Evolutionary conservation across 2,329 filamentous ascomycete genomes (phyloP).

Genomic region (Trichophyton schoenleinii): DNA sequence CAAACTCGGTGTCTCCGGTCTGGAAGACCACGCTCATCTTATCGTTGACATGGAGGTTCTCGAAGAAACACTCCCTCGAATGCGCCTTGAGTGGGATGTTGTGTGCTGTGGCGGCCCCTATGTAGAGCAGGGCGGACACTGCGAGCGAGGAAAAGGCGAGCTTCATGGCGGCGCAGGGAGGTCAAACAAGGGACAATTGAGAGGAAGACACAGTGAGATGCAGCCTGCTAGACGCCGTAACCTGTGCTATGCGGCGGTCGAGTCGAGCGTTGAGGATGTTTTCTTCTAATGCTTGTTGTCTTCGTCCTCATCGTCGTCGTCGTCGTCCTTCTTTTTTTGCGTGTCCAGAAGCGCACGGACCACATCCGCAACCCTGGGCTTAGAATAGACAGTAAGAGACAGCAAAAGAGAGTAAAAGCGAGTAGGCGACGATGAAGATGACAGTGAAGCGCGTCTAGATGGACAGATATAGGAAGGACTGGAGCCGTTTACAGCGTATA

Average conservation of each 20-base stretch:
- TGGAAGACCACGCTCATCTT: constrained; percentile 98
- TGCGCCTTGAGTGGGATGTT: constrained; percentile 93
- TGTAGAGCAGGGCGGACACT: constrained; percentile 42
- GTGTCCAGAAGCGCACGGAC: neutral
- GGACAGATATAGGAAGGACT: too few species aligned
- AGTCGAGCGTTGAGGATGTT: neutral
- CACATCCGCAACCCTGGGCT: neutral
- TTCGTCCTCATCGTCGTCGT: neutral
- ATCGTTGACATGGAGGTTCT: constrained; percentile 82
- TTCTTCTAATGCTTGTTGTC: neutral
- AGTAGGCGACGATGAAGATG: neutral
- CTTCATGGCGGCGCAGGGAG: constrained; percentile 26
- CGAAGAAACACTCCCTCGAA: constrained; percentile 95
- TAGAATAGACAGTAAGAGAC: neutral
- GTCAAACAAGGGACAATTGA: neutral
- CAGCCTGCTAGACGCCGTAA: neutral
- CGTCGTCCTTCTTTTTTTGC: neutral
- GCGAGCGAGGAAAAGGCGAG: constrained; percentile 29
- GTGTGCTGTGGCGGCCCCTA: constrained; percentile 61
- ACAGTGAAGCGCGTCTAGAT: neutral
- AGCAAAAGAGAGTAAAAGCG: neutral
- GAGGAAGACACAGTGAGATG: neutral
- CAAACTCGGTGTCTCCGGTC: constrained; percentile 92
- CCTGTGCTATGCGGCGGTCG: too few species aligned
- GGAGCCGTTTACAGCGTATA: too few species aligned